These are phyloP conservation scores for Vitellaria paradoxa DNA, from an alignment of 179 eudicot species.

Conservation along the genomic window DNA sequence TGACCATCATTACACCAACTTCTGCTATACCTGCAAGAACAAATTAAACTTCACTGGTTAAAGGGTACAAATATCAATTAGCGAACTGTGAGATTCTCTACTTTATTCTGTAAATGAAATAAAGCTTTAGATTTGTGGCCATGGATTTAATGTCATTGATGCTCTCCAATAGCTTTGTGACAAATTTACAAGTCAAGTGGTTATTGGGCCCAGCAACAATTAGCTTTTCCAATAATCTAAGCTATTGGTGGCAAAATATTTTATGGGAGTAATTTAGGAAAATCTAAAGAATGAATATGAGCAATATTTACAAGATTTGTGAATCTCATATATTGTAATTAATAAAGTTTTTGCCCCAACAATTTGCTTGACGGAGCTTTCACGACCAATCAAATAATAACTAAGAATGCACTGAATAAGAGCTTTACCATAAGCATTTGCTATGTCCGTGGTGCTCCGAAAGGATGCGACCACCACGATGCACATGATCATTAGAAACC, in stretches of 20 bases:
- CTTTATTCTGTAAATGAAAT: background rate
- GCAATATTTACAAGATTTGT: background rate
- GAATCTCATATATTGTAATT: background rate
- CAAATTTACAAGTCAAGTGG: too few relatives aligned
- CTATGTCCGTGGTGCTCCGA: constrained; percentile 72
- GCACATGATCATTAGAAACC: constrained; percentile 95
- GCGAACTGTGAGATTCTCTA: background rate
- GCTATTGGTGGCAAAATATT: background rate
- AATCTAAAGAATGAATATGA: background rate
- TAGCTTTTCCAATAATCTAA: background rate
- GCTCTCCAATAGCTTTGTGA: too few relatives aligned
- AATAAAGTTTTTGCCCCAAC: background rate
- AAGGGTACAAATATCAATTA: background rate
- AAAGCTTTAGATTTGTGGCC: background rate
- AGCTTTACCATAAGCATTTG: constrained; percentile 84
- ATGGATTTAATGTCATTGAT: too few relatives aligned
- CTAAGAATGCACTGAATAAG: background rate
- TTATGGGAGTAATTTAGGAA: background rate
- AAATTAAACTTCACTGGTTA: background rate
- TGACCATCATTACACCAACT: constrained; percentile 92
- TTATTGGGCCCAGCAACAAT: background rate
- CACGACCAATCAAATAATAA: background rate
- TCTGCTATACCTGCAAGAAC: constrained; percentile 80
- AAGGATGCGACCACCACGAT: constrained; percentile 73
- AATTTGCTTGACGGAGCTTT: background rate